Evolutionary conservation across 2,329 filamentous ascomycete genomes (phyloP).

Genomic region (Furcasterigmium furcatum): DNA sequence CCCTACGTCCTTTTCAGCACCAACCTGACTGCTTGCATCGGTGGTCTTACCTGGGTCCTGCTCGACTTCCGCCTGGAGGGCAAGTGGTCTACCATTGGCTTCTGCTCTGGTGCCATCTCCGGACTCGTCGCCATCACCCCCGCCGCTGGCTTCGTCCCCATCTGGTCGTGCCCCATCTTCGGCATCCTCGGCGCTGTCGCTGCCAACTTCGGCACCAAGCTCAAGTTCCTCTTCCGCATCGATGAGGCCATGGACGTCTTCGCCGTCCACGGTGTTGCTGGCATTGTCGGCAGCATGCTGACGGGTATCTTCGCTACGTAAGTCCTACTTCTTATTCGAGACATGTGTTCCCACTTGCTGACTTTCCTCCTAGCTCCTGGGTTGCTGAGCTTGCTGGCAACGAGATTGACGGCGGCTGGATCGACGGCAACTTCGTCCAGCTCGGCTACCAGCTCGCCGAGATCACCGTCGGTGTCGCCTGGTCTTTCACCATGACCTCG

Average conservation of each 20-base stretch:
- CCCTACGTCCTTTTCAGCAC: constrained; percentile 89
- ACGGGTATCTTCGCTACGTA: constrained; percentile 75
- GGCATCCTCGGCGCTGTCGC: constrained; percentile 59
- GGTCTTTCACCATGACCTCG: constrained; percentile 65
- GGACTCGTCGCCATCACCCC: constrained; percentile 86
- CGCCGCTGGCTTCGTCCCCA: constrained; percentile 76
- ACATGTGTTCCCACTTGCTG: too few species aligned
- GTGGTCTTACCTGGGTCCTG: constrained; percentile 78
- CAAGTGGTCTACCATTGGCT: constrained; percentile 92
- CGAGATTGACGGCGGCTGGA: constrained; percentile 60
- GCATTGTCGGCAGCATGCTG: constrained; percentile 75
- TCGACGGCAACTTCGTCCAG: constrained; percentile 68
- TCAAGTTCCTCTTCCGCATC: constrained; percentile 70
- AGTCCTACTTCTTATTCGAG: constrained; percentile 20
- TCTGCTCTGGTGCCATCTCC: constrained; percentile 86
- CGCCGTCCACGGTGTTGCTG: constrained; percentile 83
- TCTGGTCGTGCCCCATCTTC: constrained; percentile 56
- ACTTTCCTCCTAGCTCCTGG: constrained; percentile 46
- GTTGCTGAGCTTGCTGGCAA: constrained; percentile 70
- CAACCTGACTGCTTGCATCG: constrained; percentile 79
- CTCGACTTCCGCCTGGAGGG: constrained; percentile 87
- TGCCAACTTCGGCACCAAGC: constrained; percentile 85
- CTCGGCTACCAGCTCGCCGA: constrained; percentile 70
- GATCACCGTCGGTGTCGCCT: constrained; percentile 60
- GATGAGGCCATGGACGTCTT: constrained; percentile 91